Base-by-base conservation (phyloP, 2,329 filamentous ascomycete genomes). In the Aschersonia sp. region DNA sequence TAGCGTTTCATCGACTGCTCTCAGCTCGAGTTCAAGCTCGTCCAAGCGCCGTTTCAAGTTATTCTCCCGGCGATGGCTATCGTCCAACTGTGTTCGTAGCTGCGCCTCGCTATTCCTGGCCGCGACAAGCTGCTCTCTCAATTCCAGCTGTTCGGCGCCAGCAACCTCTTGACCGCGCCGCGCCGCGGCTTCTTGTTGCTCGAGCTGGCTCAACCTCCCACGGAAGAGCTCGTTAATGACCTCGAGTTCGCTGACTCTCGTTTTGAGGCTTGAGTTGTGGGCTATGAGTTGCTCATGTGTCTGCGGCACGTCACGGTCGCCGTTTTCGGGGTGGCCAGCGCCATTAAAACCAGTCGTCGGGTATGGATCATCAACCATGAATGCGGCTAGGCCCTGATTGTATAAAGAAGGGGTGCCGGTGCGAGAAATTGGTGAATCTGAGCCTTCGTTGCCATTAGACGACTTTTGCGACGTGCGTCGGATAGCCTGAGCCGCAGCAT, bases 211-310 rank as follows among this genome's bases (percentile, higher is more conserved):
- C 64, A 96, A 79, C 9, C 83, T 78, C 39, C 82, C 82, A 46
- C 82, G 75, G 63, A 87, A 88, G 43, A 89, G 71, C 59, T 85
- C 84, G 58, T 89, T 96, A 70, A 98, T 96, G 46, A 98, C 78
- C 62, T 98, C 92, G 30, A 98, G 75, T 64, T 98, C 92, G 56
- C 83, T 92, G 35, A 98, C 90, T 42, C 92, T 82, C 0, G 92
- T 98, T 68, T 94, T 94, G n/a, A 97, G 73, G 46, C 81, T 83
- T 5, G 85, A 85, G 63, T 94, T 95, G 52, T 83, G 78, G 2
- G 83, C 82, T 46, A 87, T 71, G 30, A 94, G 75, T 51, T 85
- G 81, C 59, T 95, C 86, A 62, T 87, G 87, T 4, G 82, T 83
- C 59, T 87, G 83, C 1, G 85, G 79, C 10, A 78, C 71, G 50